Base-by-base conservation (phyloP, 2,329 filamentous ascomycete species). In the Colletotrichum chrysophilum region DNA sequence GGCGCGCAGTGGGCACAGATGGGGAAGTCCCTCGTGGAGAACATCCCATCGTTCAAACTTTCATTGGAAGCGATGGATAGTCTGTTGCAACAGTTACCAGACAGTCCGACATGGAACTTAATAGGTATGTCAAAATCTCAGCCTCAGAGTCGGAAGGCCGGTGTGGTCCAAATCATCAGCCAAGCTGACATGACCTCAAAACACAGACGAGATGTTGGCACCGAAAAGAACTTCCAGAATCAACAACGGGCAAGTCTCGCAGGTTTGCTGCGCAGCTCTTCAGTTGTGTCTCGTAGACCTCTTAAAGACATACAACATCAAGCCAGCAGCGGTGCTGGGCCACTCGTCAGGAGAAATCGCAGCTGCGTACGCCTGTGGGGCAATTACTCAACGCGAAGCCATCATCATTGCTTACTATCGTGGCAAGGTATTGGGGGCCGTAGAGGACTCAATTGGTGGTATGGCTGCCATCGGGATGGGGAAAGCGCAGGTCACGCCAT, bases 341-440 rank as follows among this genome's bases (percentile, higher is more conserved):
- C 87, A 89, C 74, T 87, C 85, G 0, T 82, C 79, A 6, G 87
- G 87, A 3, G 87, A 88, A 76, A 86, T 88, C 32, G 86, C 83
- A 0, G 87, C 86, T 2, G 86, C 87, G 0, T 88, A 88, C 66
- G 84, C 85, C 2, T 80, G 83, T 2, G 85, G 86, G 2, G 72
- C 78, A 4, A 74, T 88, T 7, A 80, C 83, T 0, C 77, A 80
- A 1, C 70, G 80, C 16, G 82, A 84, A 9, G 86, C 87, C 9
- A 84, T 87, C 67, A 79, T 79, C 5, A 78, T 82, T 0, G 85
- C 86, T 0, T 88, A 84, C 71, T 84, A 84, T 56, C 83, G 87
- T 7, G 87, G 87, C 2, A 55, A 77, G 3, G 34, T 71, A 8
- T 83, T 87, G 5, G 64, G 66, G n/a, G 48, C 48, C 24, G 3